phyloP scores from a whole-genome alignment of 208 protist genomes.

The Giardia duodenalis region DNA sequence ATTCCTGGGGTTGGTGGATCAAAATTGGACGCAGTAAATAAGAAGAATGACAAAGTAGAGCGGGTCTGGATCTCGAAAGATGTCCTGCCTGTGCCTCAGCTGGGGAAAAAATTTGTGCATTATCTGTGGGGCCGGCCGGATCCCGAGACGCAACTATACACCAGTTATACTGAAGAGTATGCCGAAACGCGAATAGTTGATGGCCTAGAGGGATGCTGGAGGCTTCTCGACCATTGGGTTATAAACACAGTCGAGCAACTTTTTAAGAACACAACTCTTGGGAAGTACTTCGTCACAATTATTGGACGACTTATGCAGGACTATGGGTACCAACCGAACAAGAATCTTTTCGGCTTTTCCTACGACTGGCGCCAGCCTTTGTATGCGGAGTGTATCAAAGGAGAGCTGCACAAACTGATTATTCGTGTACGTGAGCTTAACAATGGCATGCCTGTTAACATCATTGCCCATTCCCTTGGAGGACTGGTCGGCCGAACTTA shows the following conservation, averaged over 20 bases:
- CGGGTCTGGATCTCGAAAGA: neutral
- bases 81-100: neutral
- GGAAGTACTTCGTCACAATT: neutral
- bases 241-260: neutral
- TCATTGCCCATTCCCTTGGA: constrained; percentile 15
- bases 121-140: neutral
- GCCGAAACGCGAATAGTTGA: neutral
- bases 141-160: neutral
- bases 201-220: neutral
- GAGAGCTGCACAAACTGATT: neutral
- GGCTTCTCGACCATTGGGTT: neutral
- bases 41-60: neutral
- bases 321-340: neutral
- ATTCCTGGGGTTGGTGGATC: constrained; percentile 11
- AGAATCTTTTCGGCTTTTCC: neutral
- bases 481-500: neutral
- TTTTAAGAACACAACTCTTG: neutral
- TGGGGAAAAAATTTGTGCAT: neutral
- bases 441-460: neutral
- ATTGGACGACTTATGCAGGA: neutral
- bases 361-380: neutral
- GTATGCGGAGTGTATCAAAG: neutral
- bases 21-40: constrained; percentile 5
- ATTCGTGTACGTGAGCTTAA: neutral
- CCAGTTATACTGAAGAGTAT: neutral